Evolutionary conservation across 768 basidiomycete genomes (phyloP), one percentile per base, ranked within the genome.

Genomic region (Tulasnella sp.): DNA sequence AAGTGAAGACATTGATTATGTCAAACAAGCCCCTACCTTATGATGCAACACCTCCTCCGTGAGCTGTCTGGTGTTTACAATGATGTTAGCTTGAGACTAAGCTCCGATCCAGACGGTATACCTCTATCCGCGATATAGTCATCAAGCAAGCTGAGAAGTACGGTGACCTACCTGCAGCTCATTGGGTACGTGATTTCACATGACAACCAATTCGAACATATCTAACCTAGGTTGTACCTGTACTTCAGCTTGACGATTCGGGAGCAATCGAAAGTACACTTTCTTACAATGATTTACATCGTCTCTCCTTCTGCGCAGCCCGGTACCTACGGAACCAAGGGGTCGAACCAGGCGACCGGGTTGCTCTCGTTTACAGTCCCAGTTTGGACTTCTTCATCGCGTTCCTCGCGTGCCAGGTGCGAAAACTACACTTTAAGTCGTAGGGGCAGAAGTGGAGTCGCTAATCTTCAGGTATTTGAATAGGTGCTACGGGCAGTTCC

Each of bases 251-350:
- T 15, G 55, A 48, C 47, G 43, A 3, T 13, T 29, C 41, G 2
- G 45, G 55, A 5, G 27, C n/a, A n/a, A 8, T 45, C 2, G 21
- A 42, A 26, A 17, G 7, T 2, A 2, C 19, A 1, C 47, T 56
- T 15, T 27, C 55, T 2, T 56, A 44, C 24, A 26, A 15, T 2
- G 15, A 43, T 15, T 34, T 56, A 15, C 10, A 9, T 11, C 15
- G 24, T 9, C 45, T 56, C 26, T 19, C 55, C 11, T 48, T 44
- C 32, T 44, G 45, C 55, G 24, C 38, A 8, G 55, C 55, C 13
- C 55, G 38, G 26, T 56, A 44, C 26, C 23, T 56, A 34, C 43
- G 38, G 43, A 56, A 56, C 45, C 55, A 56, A 23, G 55, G 55
- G 15, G 26, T 56, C 3, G 55, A 56, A 45, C 41, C 26, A 4